These are phyloP conservation scores for Microdochium nivale DNA, from an alignment of 2,329 filamentous ascomycete species.

Conservation along the genomic window DNA sequence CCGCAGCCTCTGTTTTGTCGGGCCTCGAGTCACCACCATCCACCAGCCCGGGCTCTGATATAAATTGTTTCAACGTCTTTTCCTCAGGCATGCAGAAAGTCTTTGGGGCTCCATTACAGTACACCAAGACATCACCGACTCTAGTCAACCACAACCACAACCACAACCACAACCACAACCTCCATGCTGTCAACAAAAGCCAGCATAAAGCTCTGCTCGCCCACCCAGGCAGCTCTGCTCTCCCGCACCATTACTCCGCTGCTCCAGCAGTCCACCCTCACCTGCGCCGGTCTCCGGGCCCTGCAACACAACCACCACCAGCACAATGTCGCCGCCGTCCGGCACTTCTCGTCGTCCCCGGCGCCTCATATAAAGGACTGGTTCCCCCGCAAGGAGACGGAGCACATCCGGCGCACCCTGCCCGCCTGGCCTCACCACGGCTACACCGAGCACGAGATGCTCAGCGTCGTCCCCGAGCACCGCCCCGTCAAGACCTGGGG, in stretches of 20 bases:
- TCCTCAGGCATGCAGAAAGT: slow-evolving; percentile 3
- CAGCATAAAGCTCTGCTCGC: slow-evolving; percentile 19
- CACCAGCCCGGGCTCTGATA: not conserved
- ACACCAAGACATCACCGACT: slow-evolving; percentile 4
- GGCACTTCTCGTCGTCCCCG: slow-evolving; percentile 42
- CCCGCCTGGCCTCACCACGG: slow-evolving; percentile 64
- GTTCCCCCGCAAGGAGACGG: slow-evolving; percentile 53
- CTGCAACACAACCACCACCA: slow-evolving; percentile 13
- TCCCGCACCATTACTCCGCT: slow-evolving; percentile 15
- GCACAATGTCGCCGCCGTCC: slow-evolving; percentile 14
- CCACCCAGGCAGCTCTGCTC: slow-evolving; percentile 18
- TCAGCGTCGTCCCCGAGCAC: slow-evolving; percentile 64
- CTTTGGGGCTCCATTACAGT: not conserved
- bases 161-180: slow-evolving; percentile 1
- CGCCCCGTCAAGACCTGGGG: slow-evolving; percentile 63
- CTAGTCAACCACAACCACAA: not conserved
- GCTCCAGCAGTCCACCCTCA: slow-evolving; percentile 10
- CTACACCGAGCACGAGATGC: slow-evolving; percentile 76
- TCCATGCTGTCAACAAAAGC: slow-evolving; percentile 21
- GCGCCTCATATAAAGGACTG: slow-evolving; percentile 42
- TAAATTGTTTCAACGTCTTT: slow-evolving; percentile 1
- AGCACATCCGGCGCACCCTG: slow-evolving; percentile 52
- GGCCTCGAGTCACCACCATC: not conserved
- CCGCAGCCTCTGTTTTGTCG: not conserved
- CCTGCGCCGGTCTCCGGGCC: slow-evolving; percentile 15